Percentiles rank a stretch among this genome's conserved stretches.
Evolutionary conservation across 1,284 basidiomycete species (phyloP).

Genomic region (Wolfiporia cocos): DNA sequence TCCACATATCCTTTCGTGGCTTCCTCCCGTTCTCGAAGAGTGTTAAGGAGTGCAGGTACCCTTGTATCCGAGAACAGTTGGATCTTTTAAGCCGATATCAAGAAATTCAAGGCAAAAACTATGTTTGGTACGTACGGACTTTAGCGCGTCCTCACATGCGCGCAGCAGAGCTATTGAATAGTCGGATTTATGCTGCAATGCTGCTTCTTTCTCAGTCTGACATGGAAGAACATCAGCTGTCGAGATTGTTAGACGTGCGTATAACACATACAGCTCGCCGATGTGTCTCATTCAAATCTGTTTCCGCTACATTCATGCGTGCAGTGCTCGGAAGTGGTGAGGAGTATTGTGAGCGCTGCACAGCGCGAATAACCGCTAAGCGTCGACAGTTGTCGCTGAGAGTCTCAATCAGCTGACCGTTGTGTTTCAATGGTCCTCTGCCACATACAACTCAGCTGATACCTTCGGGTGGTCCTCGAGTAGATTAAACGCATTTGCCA

Average conservation of each 20-base stretch:
- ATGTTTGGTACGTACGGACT: conserved; percentile 7
- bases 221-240: neutral
- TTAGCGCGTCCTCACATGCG: conserved; percentile 9
- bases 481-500: too few relatives aligned
- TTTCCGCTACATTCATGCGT: neutral
- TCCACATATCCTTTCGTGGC: conserved; percentile 13
- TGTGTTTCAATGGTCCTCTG: neutral
- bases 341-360: conserved; percentile 5
- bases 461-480: too few relatives aligned
- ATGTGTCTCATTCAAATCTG: neutral
- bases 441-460: conserved; percentile 8
- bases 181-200: conserved; percentile 11
- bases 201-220: conserved; percentile 11
- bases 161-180: conserved; percentile 9
- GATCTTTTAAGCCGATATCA: neutral
- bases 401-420: conserved; percentile 1
- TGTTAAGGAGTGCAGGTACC: conserved; percentile 7
- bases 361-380: conserved; percentile 5
- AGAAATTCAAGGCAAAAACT: neutral
- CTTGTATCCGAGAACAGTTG: conserved; percentile 10
- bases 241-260: neutral
- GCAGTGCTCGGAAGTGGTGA: conserved; percentile 7
- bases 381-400: conserved; percentile 8
- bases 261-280: conserved; percentile 1
- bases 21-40: conserved; percentile 8